Conservation (phyloP, 768 basidiomycete genomes). For the Leccinum subtestaceum region DNA sequence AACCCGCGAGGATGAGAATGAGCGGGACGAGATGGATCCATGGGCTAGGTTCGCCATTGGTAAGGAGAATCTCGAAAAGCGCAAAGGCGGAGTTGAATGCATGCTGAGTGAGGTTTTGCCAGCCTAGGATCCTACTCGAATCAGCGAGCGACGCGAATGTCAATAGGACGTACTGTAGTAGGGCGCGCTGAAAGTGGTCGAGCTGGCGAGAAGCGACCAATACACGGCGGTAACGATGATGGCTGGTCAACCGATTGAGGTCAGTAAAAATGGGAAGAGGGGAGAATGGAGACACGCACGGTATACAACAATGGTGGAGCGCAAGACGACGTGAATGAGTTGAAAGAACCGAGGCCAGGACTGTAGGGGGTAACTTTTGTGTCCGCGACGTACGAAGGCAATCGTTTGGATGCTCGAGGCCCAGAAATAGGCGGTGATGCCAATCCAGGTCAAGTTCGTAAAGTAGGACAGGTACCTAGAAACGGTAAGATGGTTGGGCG, state of each 20-base stretch:
- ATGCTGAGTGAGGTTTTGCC: conserved; percentile 59
- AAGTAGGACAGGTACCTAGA: conserved; percentile 62
- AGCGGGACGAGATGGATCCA: conserved; percentile 50
- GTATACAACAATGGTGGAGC: conserved; percentile 49
- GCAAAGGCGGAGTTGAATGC: conserved; percentile 56
- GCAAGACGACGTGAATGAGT: conserved; percentile 53
- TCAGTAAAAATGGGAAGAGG: background rate
- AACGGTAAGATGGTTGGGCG: background rate
- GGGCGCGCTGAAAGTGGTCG: conserved; percentile 38
- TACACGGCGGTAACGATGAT: conserved; percentile 62
- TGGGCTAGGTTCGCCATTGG: conserved; percentile 49
- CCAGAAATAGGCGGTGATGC: conserved; percentile 60
- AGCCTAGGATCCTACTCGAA: conserved; percentile 38
- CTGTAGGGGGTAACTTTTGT: conserved; percentile 52
- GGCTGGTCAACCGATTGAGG: conserved; percentile 36
- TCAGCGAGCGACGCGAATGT: background rate
- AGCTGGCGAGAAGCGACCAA: conserved; percentile 52
- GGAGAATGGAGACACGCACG: conserved; percentile 42
- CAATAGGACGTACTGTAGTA: conserved; percentile 37
- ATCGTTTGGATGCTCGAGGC: conserved; percentile 54
- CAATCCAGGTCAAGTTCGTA: conserved; percentile 60
- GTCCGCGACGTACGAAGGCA: conserved; percentile 36
- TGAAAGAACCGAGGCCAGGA: conserved; percentile 56
- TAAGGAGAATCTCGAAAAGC: conserved; percentile 55
- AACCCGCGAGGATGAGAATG: conserved; percentile 49